Base-by-base conservation (phyloP, 768 basidiomycete genomes). In the Leccinum rimulosum region DNA sequence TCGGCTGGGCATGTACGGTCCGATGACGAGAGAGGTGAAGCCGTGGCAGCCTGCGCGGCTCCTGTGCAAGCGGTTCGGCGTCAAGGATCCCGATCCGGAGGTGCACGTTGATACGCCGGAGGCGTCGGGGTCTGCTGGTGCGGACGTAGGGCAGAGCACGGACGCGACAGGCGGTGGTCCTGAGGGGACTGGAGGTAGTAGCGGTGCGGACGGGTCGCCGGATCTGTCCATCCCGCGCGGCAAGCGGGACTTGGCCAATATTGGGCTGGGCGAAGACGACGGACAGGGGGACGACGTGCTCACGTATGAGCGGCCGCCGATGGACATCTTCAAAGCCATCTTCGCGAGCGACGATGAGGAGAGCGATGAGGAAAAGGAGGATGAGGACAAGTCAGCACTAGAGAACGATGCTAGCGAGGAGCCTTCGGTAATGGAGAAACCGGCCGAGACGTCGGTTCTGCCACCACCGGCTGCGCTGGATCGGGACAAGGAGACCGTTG, bases 241-340 rank as follows among this genome's bases (percentile, higher is more conserved):
- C n/a, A 75, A 76, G 19, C 78, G 82, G n/a, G 85, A 90, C 64
- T 68, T 96, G 52, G 80, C 82, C 5, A 95, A 94, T 68, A 81
- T 98, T 52, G 95, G 95, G 0, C 74, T 97, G 48, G 96, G 94
- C 25, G 95, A 97, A 53, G 95, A 98, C 68, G 93, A 95, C 45
- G 83, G 81, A 30, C 95, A 97, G 70, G 95, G 94, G 0, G 75
- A 82, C 38, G 94, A 95, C 67, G 94, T 86, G 6, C 77, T 98
- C 62, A 95, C 91, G 0, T 95, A 98, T 71, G 80, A 91, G 65
- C 82, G 90, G 40, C 96, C 97, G 2, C 77, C 86, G 6, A 91
- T 94, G 82, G 90, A 94, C 68, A 85, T 98, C 48, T 99, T 98
- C 80, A 97, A 96, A 71, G 95, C 96, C 3, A 98, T 99, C 60